Conservation (phyloP, 2,329 filamentous ascomycete species). For the Juglanconis oblonga region DNA sequence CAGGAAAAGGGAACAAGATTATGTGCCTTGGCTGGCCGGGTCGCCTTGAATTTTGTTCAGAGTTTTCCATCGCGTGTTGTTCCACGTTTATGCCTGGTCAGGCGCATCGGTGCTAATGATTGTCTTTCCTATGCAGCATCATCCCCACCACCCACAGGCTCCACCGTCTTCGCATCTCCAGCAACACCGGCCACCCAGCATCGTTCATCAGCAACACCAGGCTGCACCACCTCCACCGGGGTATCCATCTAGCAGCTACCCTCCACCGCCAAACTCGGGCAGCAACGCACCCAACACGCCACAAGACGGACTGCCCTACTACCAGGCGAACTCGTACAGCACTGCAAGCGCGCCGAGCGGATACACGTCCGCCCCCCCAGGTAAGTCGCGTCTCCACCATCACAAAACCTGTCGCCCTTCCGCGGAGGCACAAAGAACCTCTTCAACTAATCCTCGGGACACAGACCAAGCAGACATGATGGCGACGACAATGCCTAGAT, state of each 20-base stretch:
- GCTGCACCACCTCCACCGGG: conserved; percentile 59
- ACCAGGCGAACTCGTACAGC: conserved; percentile 79
- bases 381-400: conserved; percentile 49
- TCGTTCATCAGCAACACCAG: conserved; percentile 72
- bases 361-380: conserved; percentile 71
- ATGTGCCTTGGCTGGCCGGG: background rate
- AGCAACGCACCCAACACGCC: conserved; percentile 55
- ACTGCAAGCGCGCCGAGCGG: conserved; percentile 76
- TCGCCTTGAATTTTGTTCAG: conserved; percentile 30
- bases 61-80: conserved; percentile 37
- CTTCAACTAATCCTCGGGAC: conserved; percentile 20
- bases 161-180: conserved; percentile 64
- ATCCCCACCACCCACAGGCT: conserved; percentile 73
- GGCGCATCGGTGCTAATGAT: conserved; percentile 48
- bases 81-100: conserved; percentile 27
- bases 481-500: conserved; percentile 69
- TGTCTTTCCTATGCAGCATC: conserved; percentile 68
- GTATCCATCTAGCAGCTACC: conserved; percentile 63
- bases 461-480: conserved; percentile 63
- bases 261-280: conserved; percentile 59
- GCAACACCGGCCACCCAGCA: conserved; percentile 69
- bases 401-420: conserved; percentile 8
- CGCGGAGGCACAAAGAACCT: background rate
- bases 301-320: conserved; percentile 72
- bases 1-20: conserved; percentile 42